phyloP scores from a whole-genome alignment of 2,329 filamentous ascomycete species.

The Aspergillus fijiensis region DNA sequence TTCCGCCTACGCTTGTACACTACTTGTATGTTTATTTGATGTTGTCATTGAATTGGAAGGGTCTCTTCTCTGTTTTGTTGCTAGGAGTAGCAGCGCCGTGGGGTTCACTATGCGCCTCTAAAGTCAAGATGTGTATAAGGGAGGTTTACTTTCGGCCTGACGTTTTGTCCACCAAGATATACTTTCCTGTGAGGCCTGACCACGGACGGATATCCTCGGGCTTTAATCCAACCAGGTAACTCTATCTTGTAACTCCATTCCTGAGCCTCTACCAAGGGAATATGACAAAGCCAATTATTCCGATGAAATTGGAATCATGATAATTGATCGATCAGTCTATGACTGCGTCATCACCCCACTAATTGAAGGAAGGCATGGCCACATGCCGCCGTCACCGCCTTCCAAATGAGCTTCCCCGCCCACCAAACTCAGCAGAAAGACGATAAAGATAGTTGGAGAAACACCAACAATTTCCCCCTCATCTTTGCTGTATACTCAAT shows the following conservation, averaged over 20 bases:
- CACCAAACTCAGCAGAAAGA: constrained; percentile 13
- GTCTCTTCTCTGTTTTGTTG: no score
- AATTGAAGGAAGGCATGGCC: background rate
- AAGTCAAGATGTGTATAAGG: no score
- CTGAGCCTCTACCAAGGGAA: no score
- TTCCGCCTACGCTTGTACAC: background rate
- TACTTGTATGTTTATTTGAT: background rate
- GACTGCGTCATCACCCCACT: background rate
- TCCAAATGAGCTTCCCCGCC: constrained; percentile 16
- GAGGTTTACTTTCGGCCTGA: no score
- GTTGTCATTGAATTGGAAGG: no score
- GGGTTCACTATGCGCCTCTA: no score
- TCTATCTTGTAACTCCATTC: no score
- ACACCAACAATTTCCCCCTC: constrained; percentile 15
- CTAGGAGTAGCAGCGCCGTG: no score
- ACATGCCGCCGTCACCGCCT: constrained; percentile 21
- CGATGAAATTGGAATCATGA: background rate
- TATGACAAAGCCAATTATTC: background rate
- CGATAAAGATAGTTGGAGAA: constrained; percentile 13
- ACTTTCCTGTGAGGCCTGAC: no score
- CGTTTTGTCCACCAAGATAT: no score
- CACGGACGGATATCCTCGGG: no score
- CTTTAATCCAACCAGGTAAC: no score
- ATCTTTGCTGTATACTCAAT: constrained; percentile 8
- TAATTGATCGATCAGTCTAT: background rate